These are phyloP conservation scores for Pichia sp. DNA, from an alignment of 1,139 yeast genomes.

Conservation along the genomic window DNA sequence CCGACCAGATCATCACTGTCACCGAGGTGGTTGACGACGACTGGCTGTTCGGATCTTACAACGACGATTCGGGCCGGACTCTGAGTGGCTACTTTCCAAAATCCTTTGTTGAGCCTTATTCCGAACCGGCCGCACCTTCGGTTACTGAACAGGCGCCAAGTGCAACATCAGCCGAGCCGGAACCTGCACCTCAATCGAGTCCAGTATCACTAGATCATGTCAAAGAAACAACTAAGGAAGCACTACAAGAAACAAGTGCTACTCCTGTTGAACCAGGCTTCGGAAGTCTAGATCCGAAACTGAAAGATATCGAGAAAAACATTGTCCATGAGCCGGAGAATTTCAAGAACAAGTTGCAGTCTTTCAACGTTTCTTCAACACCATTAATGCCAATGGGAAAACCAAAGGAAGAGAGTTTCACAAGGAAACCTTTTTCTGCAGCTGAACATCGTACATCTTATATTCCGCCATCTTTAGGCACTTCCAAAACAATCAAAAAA, in stretches of 20 bases:
- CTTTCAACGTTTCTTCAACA: constrained; percentile 37
- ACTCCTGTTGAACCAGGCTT: not conserved
- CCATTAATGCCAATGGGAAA: constrained; percentile 38
- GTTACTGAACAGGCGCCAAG: not conserved
- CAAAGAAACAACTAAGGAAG: not conserved
- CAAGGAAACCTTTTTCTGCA: constrained; percentile 37
- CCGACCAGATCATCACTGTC: constrained; percentile 69
- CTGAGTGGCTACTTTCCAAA: constrained; percentile 81
- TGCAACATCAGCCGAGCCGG: not conserved
- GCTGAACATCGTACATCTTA: constrained; percentile 39
- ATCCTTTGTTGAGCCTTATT: constrained; percentile 59
- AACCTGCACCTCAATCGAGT: not conserved
- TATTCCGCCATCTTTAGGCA: constrained; percentile 36
- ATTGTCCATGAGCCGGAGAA: constrained; percentile 16
- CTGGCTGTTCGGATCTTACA: constrained; percentile 69
- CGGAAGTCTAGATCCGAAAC: not conserved
- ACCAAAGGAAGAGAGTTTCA: constrained; percentile 35
- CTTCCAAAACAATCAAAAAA: constrained; percentile 13
- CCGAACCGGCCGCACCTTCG: not conserved
- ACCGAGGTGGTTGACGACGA: constrained; percentile 80
- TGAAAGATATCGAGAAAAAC: constrained; percentile 7
- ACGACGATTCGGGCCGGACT: constrained; percentile 30
- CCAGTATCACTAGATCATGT: too few relatives aligned
- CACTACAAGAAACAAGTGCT: not conserved
- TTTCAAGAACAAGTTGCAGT: constrained; percentile 41